Conservation (phyloP, 1,284 basidiomycete genomes). For the Cryptococcus floricola region DNA sequence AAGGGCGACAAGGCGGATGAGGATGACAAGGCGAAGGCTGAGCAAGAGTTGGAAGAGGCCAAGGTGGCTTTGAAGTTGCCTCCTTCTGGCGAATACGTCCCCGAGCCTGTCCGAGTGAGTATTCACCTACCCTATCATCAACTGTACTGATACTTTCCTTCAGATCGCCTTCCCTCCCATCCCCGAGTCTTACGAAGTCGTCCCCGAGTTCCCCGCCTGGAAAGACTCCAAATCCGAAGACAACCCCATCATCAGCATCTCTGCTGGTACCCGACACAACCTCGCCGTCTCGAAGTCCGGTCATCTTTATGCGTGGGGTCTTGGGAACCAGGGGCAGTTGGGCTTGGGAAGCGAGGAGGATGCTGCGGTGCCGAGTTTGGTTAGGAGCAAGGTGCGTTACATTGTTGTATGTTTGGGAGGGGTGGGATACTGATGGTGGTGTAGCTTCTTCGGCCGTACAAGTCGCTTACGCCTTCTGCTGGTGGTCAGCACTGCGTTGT, state of each 20-base stretch:
- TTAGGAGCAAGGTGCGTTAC: conserved; percentile 57
- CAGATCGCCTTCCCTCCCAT: conserved; percentile 62
- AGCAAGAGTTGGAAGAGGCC: conserved; percentile 29
- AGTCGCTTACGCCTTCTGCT: conserved; percentile 47
- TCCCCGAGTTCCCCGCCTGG: conserved; percentile 48
- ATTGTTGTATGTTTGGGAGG: neutral
- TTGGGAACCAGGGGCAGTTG: conserved; percentile 58
- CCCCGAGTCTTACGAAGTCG: conserved; percentile 49
- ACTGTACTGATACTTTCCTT: conserved; percentile 12
- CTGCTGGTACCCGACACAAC: conserved; percentile 75
- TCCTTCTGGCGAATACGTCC: conserved; percentile 58
- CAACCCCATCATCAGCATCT: conserved; percentile 70
- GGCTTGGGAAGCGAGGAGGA: conserved; percentile 51
- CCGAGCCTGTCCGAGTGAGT: conserved; percentile 49
- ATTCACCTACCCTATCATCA: neutral
- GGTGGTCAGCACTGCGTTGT: conserved; percentile 54
- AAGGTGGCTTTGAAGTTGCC: conserved; percentile 52
- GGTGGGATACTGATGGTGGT: conserved; percentile 48
- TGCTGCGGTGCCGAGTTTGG: conserved; percentile 61
- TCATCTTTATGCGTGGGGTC: conserved; percentile 80
- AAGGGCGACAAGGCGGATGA: conserved; percentile 22
- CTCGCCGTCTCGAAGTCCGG: conserved; percentile 74
- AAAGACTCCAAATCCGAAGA: conserved; percentile 44
- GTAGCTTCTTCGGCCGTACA: conserved; percentile 48
- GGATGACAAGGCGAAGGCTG: conserved; percentile 37